These are phyloP conservation scores for Kernera saxatilis DNA, from an alignment of 345 rosid genomes.

Conservation along the genomic window DNA sequence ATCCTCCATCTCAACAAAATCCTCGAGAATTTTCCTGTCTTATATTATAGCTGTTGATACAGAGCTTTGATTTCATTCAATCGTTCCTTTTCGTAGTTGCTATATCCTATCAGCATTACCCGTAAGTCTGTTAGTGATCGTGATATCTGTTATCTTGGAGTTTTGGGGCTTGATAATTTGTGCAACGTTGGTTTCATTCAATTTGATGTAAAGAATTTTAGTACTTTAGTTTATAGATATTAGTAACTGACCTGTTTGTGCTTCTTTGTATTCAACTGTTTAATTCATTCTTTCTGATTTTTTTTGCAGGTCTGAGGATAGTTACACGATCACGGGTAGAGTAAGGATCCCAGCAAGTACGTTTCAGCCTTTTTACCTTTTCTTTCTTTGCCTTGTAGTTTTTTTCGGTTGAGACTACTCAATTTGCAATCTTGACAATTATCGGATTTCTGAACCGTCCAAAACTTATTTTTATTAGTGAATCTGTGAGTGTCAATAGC, in stretches of 20 bases:
- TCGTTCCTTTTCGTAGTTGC: background rate
- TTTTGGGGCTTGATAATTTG: background rate
- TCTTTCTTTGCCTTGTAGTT: background rate
- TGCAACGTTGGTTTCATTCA: background rate
- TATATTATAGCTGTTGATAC: background rate
- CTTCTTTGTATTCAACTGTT: background rate
- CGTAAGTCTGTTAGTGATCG: background rate
- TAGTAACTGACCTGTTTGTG: background rate
- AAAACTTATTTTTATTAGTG: background rate
- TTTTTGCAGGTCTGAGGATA: constrained; percentile 56
- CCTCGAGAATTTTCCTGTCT: background rate
- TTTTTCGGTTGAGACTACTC: background rate
- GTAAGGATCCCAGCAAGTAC: constrained; percentile 65
- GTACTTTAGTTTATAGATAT: background rate
- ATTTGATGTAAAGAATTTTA: background rate
- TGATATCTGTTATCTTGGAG: background rate
- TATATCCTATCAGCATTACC: background rate
- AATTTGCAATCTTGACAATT: background rate
- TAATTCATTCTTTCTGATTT: background rate
- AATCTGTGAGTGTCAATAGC: background rate
- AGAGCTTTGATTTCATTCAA: background rate
- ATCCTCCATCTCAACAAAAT: background rate
- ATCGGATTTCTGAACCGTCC: background rate
- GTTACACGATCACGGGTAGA: constrained; percentile 70
- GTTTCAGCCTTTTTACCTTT: background rate